These are phyloP conservation scores for Helminthosporium solani DNA, from an alignment of 2,329 filamentous ascomycete genomes.

Conservation along the genomic window DNA sequence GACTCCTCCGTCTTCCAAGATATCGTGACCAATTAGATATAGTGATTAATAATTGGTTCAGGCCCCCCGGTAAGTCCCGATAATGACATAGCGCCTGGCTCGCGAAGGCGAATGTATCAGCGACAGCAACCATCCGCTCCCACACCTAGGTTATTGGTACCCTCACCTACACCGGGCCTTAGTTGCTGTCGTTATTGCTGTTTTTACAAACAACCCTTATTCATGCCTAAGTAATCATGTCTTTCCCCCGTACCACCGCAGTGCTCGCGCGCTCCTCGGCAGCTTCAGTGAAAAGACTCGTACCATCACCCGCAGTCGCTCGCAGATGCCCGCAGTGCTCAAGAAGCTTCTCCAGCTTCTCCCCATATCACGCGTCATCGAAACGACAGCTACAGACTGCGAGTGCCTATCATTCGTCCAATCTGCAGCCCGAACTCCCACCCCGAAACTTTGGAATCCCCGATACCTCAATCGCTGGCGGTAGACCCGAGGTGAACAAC, in stretches of 20 bases:
- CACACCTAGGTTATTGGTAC: slow-evolving; percentile 11
- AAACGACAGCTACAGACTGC: slow-evolving; percentile 60
- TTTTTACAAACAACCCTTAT: not conserved
- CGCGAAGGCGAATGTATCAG: too few relatives aligned
- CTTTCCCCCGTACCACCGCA: slow-evolving; percentile 29
- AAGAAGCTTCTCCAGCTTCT: slow-evolving; percentile 48
- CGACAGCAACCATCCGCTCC: slow-evolving; percentile 20
- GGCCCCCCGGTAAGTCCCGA: slow-evolving; percentile 19
- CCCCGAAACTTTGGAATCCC: slow-evolving; percentile 60
- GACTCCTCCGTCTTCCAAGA: not conserved
- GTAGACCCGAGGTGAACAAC: slow-evolving; percentile 50
- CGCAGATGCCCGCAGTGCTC: slow-evolving; percentile 47
- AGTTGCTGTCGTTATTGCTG: slow-evolving; percentile 2
- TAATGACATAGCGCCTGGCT: slow-evolving; percentile 33
- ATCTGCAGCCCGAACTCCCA: slow-evolving; percentile 57
- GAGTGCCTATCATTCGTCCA: slow-evolving; percentile 63
- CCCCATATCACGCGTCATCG: slow-evolving; percentile 35
- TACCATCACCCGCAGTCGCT: slow-evolving; percentile 23
- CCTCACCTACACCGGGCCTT: slow-evolving; percentile 2
- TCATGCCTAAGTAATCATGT: slow-evolving; percentile 26
- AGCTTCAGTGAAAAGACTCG: slow-evolving; percentile 26
- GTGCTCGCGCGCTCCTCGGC: slow-evolving; percentile 26
- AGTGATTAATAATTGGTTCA: slow-evolving; percentile 20
- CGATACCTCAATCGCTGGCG: slow-evolving; percentile 62
- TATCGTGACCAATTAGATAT: slow-evolving; percentile 14